A percentile compares a stretch with the other conserved stretches of the same genome.
phyloP scores from a whole-genome alignment of 23 red algal genomes.

The Gracilaria caudata region DNA sequence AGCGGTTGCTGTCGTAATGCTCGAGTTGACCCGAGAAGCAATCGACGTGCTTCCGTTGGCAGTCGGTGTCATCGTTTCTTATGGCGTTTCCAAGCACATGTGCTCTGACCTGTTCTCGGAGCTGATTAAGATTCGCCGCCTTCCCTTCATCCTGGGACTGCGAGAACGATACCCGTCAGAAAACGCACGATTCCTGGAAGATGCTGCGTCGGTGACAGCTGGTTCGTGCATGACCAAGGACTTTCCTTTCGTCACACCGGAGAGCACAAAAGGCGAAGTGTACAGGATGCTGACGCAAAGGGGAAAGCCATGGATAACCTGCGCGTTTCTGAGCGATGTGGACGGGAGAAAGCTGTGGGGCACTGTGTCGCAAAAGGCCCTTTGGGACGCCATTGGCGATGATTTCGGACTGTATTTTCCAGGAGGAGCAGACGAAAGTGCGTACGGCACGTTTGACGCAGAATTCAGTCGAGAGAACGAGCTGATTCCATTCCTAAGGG shows the following conservation, averaged over 20 bases:
- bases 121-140: constrained; percentile 57
- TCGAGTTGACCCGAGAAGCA: constrained; percentile 84
- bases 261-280: constrained; percentile 58
- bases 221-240: constrained; percentile 56
- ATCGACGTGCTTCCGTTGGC: constrained; percentile 74
- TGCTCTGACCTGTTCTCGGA: constrained; percentile 77
- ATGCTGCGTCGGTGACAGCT: constrained; percentile 54
- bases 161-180: constrained; percentile 63
- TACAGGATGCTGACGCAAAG: constrained; percentile 43
- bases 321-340: constrained; percentile 61
- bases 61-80: constrained; percentile 74
- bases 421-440: constrained; percentile 17
- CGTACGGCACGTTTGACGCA: constrained; percentile 47
- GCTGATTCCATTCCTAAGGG: constrained; percentile 49
- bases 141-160: constrained; percentile 69
- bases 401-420: not conserved
- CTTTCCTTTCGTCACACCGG: constrained; percentile 70
- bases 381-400: constrained; percentile 58
- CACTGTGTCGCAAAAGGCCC: constrained; percentile 50
- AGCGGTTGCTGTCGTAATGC: constrained; percentile 71
- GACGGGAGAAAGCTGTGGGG: constrained; percentile 54
- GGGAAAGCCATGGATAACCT: constrained; percentile 63
- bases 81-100: constrained; percentile 58
- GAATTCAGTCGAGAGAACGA: constrained; percentile 33
- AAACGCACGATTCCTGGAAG: constrained; percentile 50